Percentiles rank a stretch among this genome's conserved stretches.
phyloP scores from a whole-genome alignment of 2,329 filamentous ascomycete species.

The Sarocladium kiliense region DNA sequence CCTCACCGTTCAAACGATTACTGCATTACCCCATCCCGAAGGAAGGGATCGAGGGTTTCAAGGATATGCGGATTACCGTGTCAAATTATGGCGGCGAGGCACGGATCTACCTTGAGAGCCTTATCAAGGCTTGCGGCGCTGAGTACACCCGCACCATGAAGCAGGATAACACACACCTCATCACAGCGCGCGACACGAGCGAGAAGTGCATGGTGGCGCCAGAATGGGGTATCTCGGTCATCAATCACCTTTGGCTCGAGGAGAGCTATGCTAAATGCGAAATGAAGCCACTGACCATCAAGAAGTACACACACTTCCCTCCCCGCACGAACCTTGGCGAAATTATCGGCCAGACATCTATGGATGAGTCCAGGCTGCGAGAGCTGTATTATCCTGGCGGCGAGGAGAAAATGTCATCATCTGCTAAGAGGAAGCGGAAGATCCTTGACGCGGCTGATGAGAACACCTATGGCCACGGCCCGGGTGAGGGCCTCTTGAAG shows the following conservation, averaged over 20 bases:
- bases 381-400: slow-evolving; percentile 66
- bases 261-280: slow-evolving; percentile 92
- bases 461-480: slow-evolving; percentile 42
- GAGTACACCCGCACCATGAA: slow-evolving; percentile 94
- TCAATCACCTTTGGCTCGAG: slow-evolving; percentile 97
- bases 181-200: slow-evolving; percentile 82
- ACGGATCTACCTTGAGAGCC: slow-evolving; percentile 85
- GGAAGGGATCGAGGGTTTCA: slow-evolving; percentile 73
- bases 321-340: slow-evolving; percentile 86
- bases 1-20: slow-evolving; percentile 73
- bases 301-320: slow-evolving; percentile 82
- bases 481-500: slow-evolving; percentile 41
- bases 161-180: slow-evolving; percentile 89
- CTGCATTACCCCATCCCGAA: slow-evolving; percentile 85
- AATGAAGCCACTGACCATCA: slow-evolving; percentile 64
- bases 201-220: slow-evolving; percentile 90
- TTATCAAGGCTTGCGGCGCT: slow-evolving; percentile 78
- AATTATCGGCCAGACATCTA: slow-evolving; percentile 81
- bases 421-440: slow-evolving; percentile 43
- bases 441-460: slow-evolving; percentile 45
- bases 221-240: slow-evolving; percentile 85
- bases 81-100: slow-evolving; percentile 97
- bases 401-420: slow-evolving; percentile 36
- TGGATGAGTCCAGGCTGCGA: slow-evolving; percentile 59
- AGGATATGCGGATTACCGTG: slow-evolving; percentile 72